Percentiles rank a stretch among this genome's conserved stretches.
Conservation (phyloP, 2,329 filamentous ascomycete species). For the Apiospora marii region DNA sequence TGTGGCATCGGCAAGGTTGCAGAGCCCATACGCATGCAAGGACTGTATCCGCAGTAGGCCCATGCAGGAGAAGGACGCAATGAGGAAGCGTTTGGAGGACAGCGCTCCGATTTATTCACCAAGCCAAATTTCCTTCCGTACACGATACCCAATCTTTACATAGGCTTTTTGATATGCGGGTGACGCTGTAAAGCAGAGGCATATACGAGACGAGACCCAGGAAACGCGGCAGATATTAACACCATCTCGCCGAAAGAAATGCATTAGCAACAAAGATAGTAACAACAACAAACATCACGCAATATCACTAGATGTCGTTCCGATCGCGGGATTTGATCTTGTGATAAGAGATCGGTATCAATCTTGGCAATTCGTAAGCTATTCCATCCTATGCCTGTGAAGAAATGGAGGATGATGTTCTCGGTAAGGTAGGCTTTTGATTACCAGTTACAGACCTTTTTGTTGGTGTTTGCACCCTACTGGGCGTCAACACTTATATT, state of each 20-base stretch:
- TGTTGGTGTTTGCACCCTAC: neutral
- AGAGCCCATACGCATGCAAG: neutral
- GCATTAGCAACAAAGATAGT: conserved; percentile 17
- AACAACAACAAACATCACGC: conserved; percentile 13
- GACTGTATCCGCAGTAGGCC: neutral
- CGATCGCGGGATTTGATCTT: neutral
- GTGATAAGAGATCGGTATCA: neutral
- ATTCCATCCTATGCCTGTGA: neutral
- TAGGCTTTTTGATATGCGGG: conserved; percentile 17
- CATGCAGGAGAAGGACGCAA: neutral
- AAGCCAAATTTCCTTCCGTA: conserved; percentile 22
- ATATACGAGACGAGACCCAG: neutral
- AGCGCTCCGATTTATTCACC: conserved; percentile 11
- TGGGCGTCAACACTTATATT: neutral
- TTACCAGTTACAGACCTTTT: neutral
- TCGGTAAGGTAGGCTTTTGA: neutral
- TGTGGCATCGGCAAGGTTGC: neutral
- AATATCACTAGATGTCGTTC: neutral
- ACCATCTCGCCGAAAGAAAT: conserved; percentile 11
- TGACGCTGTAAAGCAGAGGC: conserved; percentile 17
- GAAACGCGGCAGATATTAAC: conserved; percentile 5
- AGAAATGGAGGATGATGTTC: neutral
- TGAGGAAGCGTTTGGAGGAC: neutral
- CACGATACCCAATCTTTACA: conserved; percentile 24
- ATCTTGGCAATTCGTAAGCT: neutral